Base-by-base conservation (phyloP, 306 rosid genomes). In the Begonia loranthoides region DNA sequence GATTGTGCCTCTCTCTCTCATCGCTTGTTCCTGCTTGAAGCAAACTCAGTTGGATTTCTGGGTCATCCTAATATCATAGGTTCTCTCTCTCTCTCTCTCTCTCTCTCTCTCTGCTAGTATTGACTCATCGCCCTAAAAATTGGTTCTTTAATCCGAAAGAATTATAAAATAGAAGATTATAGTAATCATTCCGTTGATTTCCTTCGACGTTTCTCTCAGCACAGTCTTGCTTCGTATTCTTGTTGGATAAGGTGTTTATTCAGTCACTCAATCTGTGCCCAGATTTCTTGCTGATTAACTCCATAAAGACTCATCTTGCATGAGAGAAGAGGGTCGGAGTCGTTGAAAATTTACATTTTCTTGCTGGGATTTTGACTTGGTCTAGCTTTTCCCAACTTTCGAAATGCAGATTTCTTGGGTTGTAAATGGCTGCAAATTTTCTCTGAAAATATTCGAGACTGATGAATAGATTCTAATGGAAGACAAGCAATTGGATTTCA, bases 401-500 rank as follows among this genome's bases (percentile, higher is more conserved):
- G 41, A 47, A 44, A 12, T 15, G 52, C 24, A 28, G 36, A 28
- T 28, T 28, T 28, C 36, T 28, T 28, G 6, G 36, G 36, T 5
- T 28, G 36, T 28, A 28, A 5, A 28, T 28, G 36, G 9, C 5
- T 28, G 36, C 36, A 2, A 28, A 28, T 5, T 28, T 28, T 28
- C 3, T 19, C 22, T 19, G 22, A 19, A 62, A 38, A 15, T 46
- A 22, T 61, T 28, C 60, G 52, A 58, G 56, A 38, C 58, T 73
- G 45, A 67, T 45, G 61, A 7, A 8, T 28, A 7, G 36, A 83
- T 52, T 56, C 41, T 68, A 61, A 81, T 84, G 93, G 95, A 73
- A 69, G 90, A 81, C 67, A 87, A 79, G 59, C 76, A 85, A 69
- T 67, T 90, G 67, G 78, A 90, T 64, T 70, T 90, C 41, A 72